phyloP scores from a whole-genome alignment of 805 yeast species.

The Metschnikowia colocasiae region DNA sequence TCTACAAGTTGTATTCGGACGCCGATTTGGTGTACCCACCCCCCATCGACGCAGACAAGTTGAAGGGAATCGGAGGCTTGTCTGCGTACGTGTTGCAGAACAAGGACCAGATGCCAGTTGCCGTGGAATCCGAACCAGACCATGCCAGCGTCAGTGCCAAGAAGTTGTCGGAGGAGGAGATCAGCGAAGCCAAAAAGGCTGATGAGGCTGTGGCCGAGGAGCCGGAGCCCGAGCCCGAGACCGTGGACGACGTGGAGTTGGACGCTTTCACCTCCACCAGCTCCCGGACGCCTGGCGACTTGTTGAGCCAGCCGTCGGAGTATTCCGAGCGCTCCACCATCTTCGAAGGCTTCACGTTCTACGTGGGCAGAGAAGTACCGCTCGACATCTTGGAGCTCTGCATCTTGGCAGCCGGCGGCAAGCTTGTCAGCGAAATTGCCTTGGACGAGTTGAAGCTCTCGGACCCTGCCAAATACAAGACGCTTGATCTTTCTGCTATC shows the following conservation, averaged over 20 bases:
- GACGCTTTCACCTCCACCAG: constrained; percentile 68
- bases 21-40: constrained; percentile 90
- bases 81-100: constrained; percentile 74
- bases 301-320: constrained; percentile 61
- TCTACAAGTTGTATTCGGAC: constrained; percentile 82
- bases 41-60: constrained; percentile 62
- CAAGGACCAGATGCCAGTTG: constrained; percentile 17
- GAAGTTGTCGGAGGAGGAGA: constrained; percentile 38
- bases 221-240: too few species aligned
- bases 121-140: constrained; percentile 15
- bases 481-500: constrained; percentile 59
- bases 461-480: constrained; percentile 40
- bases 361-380: constrained; percentile 92
- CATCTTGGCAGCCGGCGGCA: constrained; percentile 82
- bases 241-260: constrained; percentile 32
- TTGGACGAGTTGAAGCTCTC: constrained; percentile 66
- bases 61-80: constrained; percentile 87
- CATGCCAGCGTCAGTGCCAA: constrained; percentile 30
- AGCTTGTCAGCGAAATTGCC: constrained; percentile 79
- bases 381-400: constrained; percentile 86
- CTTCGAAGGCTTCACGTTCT: constrained; percentile 75
- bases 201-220: constrained; percentile 44
- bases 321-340: constrained; percentile 57
- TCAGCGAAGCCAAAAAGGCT: constrained; percentile 52
- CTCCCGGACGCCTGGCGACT: constrained; percentile 60